A percentile compares a stretch with the other conserved stretches of the same genome.
phyloP scores from a whole-genome alignment of 805 yeast genomes.

The Ogataea ganodermae region DNA sequence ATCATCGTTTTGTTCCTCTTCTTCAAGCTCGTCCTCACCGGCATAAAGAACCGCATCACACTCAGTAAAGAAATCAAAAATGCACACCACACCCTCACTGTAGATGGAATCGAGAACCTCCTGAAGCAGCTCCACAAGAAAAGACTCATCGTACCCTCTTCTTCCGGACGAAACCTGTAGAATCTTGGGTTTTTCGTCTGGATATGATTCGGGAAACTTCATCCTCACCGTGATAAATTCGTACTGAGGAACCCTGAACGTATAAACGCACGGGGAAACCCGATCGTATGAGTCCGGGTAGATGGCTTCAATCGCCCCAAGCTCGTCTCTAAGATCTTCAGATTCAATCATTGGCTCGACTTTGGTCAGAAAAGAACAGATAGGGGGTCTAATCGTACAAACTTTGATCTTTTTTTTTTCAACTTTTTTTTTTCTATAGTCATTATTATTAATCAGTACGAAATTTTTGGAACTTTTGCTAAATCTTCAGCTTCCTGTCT shows the following conservation, averaged over 20 bases:
- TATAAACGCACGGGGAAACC: slow-evolving; percentile 43
- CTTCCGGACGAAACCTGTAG: slow-evolving; percentile 48
- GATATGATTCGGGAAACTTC: slow-evolving; percentile 73
- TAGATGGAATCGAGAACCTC: slow-evolving; percentile 57
- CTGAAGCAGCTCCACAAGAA: slow-evolving; percentile 48
- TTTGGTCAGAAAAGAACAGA: not conserved
- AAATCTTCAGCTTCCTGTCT: too few species aligned
- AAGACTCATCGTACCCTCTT: slow-evolving; percentile 44
- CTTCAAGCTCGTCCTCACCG: slow-evolving; percentile 34
- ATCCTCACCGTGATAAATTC: slow-evolving; percentile 61
- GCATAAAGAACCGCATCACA: slow-evolving; percentile 53
- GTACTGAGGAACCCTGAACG: slow-evolving; percentile 61
- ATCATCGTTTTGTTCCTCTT: slow-evolving; percentile 31
- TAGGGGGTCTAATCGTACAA: not conserved
- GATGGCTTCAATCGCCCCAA: slow-evolving; percentile 83
- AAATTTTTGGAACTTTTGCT: not conserved
- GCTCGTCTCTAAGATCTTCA: slow-evolving; percentile 67
- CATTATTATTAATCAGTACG: not conserved
- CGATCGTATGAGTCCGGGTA: slow-evolving; percentile 63
- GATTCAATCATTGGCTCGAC: slow-evolving; percentile 25
- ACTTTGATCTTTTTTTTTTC: not conserved
- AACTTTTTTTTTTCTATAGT: not conserved
- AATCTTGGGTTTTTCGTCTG: slow-evolving; percentile 61
- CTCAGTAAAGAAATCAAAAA: slow-evolving; percentile 77
- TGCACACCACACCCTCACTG: slow-evolving; percentile 64